Percentiles rank a stretch among this genome's conserved stretches.
Conservation (phyloP, 345 rosid species). For the Cardiospermum halicacabum region DNA sequence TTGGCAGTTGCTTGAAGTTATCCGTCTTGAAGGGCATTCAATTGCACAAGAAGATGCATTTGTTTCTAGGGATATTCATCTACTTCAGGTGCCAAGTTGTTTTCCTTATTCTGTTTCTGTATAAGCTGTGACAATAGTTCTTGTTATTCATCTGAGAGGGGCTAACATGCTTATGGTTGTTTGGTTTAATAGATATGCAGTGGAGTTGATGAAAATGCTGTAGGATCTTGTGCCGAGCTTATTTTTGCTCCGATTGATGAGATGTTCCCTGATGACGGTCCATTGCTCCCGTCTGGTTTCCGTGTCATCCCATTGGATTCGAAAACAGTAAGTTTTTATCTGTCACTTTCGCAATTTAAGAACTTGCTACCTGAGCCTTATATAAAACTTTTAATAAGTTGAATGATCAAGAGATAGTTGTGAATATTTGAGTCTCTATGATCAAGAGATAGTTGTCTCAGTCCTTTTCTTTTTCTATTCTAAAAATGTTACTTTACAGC, state of each 20-base stretch:
- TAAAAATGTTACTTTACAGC: constrained; percentile 35
- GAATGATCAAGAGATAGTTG: too few relatives aligned
- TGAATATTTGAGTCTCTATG: too few relatives aligned
- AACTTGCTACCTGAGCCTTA: not conserved
- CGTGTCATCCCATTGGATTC: constrained; percentile 87
- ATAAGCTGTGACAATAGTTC: not conserved
- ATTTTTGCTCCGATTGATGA: constrained; percentile 98
- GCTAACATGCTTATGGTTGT: constrained; percentile 1
- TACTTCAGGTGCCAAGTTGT: constrained; percentile 87
- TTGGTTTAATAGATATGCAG: constrained; percentile 62
- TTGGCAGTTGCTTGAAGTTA: constrained; percentile 84
- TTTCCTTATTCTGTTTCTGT: not conserved
- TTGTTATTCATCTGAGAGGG: not conserved
- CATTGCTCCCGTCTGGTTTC: constrained; percentile 93
- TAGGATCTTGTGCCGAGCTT: constrained; percentile 88
- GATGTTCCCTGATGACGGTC: constrained; percentile 98
- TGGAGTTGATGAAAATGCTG: constrained; percentile 90
- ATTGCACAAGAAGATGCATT: constrained; percentile 93
- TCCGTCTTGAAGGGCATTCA: constrained; percentile 93
- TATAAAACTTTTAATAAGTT: too few relatives aligned
- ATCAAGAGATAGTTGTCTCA: too few relatives aligned
- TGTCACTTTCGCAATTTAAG: too few relatives aligned
- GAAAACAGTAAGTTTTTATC: constrained; percentile 89
- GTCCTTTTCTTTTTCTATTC: too few relatives aligned
- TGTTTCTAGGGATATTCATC: constrained; percentile 86